Evolutionary conservation across 768 basidiomycete genomes (phyloP), one percentile per base, ranked within the genome.

Genomic region (Russula sp.): DNA sequence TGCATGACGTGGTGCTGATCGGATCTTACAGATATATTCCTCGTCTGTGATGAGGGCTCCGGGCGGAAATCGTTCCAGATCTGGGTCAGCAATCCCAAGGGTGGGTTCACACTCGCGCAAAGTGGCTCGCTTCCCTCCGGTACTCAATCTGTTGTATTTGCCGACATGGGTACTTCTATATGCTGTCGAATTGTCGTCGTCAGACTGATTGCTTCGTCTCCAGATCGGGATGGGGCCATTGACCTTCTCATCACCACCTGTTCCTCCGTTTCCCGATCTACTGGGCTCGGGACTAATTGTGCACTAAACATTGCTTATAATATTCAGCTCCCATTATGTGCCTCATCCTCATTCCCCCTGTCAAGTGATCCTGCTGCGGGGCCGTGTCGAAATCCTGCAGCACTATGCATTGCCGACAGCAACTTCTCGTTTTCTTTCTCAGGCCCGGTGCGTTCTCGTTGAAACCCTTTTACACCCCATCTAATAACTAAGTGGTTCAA

Each of bases 211-310:
- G 28, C 34, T 36, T 50, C 20, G 36, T 42, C 54, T 57, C 2
- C 64, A 90, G 95, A 98, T 71, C 86, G 97, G 8, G 97, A 98
- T 70, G 97, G 97, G 1, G 95, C 96, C 0, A 90, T 98, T 36
- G 97, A 98, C 73, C 86, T 98, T 82, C 80, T 99, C 51, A 93
- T 98, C 72, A 83, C 92, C 0, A 90, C 90, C 0, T 99, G 97
- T 72, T 75, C 79, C 0, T 82, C 80, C 2, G 84, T 91, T n/a
- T 87, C 89, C 0, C 73, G 78, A 1, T 78, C 81, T 1, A 84
- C 81, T 0, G 94, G 94, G 2, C 75, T 90, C 0, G 94, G 94
- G 13, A 77, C 77, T 2, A 81, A 84, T 46, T 98, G 97, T 73
- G 78, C 78, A 56, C 83, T 99, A 74, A 96, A 95, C 72, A 89